These are phyloP conservation scores for Chytriomyces sp. DNA, from an alignment of 192 early-diverging fungal species.

Conservation along the genomic window DNA sequence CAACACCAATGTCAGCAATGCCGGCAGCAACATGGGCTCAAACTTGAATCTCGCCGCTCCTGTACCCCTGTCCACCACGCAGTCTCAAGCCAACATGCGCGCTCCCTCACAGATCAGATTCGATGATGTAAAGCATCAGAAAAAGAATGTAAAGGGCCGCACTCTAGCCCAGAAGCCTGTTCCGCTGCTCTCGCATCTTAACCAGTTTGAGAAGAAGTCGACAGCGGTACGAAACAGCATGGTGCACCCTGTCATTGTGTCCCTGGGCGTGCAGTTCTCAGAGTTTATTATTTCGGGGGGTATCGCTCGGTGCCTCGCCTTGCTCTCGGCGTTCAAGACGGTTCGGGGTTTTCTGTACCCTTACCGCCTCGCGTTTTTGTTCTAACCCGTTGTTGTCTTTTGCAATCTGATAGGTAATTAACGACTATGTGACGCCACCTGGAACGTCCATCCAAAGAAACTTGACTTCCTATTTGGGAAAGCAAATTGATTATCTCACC, in stretches of 20 bases:
- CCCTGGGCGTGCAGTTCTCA: slow-evolving; percentile 85
- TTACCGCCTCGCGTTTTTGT: background rate
- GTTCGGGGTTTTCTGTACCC: slow-evolving; percentile 43
- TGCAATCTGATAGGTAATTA: slow-evolving; percentile 67
- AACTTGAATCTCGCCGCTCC: background rate
- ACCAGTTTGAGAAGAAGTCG: slow-evolving; percentile 54
- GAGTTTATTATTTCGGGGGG: slow-evolving; percentile 86
- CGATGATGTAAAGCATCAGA: slow-evolving; percentile 37
- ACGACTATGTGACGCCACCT: slow-evolving; percentile 87
- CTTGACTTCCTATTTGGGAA: slow-evolving; percentile 78
- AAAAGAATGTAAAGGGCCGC: slow-evolving; percentile 17
- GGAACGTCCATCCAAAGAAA: slow-evolving; percentile 77
- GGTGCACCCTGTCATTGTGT: slow-evolving; percentile 85
- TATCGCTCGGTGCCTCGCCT: slow-evolving; percentile 89
- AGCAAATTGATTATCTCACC: slow-evolving; percentile 88
- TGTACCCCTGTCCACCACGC: slow-evolving; percentile 1
- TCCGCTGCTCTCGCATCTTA: slow-evolving; percentile 77
- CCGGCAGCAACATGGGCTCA: background rate
- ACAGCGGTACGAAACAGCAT: slow-evolving; percentile 38
- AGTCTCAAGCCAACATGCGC: slow-evolving; percentile 10
- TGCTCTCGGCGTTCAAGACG: slow-evolving; percentile 80
- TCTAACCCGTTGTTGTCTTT: background rate
- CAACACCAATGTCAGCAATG: slow-evolving; percentile 6
- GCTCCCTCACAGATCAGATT: slow-evolving; percentile 25
- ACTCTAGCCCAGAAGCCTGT: slow-evolving; percentile 53